Base-by-base conservation (phyloP, 2,329 filamentous ascomycete species). In the Fusarium sp. region DNA sequence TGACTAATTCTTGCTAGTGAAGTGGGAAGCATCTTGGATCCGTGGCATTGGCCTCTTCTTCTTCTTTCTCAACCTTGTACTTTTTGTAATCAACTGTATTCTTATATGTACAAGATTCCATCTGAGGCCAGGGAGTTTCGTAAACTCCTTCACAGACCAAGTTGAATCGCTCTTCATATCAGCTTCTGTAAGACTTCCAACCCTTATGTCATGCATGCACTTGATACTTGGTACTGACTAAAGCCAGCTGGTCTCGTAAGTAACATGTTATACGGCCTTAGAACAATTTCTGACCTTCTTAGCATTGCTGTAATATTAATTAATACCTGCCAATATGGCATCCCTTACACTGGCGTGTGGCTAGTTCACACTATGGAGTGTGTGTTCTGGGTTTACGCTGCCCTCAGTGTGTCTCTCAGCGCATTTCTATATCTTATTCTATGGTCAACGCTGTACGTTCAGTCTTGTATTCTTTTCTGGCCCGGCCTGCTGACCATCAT, bases 101-200 rank as follows among this genome's bases (percentile, higher is more conserved):
- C 85, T 93, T 73, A 88, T 95, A 40, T 85, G 87, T 13, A 81
- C 90, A 13, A 88, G 93, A 23, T 96, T 97, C 79, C 87, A 87
- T 73, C 85, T 88, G 73, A 90, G 90, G 61, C 92, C 92, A 0
- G 88, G 90, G 20, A 93, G 90, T 12, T 93, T 95, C 77, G 86
- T 85, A 63, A 85, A 88, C 17, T 93, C 92, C 1, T 91, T 96
- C 65, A 83, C 89, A 10, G 93, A 95, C 80, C 92, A 93, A 15
- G 90, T 91, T 0, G 93, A 97, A 77, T 92, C 89, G 13, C 84
- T 95, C 1, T 96, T 95, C 77, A 89, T 93, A 18, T 92, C 92
- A 1, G 88, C 93, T 3, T 89, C 85, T 79, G 87, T 89, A 57
- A 49, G 74, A 42, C 17, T n/a, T 27, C 46, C 12, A 38, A 10